A percentile compares a stretch with the other conserved stretches of the same genome.
phyloP scores from a whole-genome alignment of 1,139 yeast genomes.

The Kluyveromyces sp. region DNA sequence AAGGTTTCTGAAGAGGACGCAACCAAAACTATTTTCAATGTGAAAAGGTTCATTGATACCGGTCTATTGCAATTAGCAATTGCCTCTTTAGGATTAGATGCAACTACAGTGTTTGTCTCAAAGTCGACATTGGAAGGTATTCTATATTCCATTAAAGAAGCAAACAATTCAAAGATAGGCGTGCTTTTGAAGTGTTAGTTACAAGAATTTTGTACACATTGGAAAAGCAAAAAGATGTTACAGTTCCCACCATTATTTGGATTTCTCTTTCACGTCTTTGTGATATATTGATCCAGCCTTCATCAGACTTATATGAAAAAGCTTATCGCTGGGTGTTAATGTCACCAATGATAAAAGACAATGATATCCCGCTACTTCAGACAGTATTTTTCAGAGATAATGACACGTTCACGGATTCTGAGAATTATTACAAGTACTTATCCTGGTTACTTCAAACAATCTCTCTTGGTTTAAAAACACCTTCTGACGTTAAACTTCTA shows the following conservation, averaged over 20 bases:
- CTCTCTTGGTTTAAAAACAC: constrained; percentile 38
- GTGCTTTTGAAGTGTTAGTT: constrained; percentile 48
- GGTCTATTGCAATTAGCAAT: constrained; percentile 52
- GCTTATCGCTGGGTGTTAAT: constrained; percentile 51
- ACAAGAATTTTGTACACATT: constrained; percentile 53
- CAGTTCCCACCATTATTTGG: constrained; percentile 38
- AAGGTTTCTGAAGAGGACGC: constrained; percentile 28
- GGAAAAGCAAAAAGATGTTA: constrained; percentile 20
- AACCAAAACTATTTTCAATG: constrained; percentile 36
- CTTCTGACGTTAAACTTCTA: constrained; percentile 46
- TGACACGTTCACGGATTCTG: constrained; percentile 35
- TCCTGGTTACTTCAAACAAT: constrained; percentile 58
- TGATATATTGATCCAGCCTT: constrained; percentile 53
- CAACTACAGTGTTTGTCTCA: constrained; percentile 43
- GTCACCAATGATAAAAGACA: constrained; percentile 38
- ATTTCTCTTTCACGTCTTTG: constrained; percentile 45
- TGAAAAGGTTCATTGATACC: constrained; percentile 53
- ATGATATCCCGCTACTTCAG: constrained; percentile 60
- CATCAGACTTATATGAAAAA: constrained; percentile 68
- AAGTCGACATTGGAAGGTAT: constrained; percentile 38
- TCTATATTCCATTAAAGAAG: constrained; percentile 31
- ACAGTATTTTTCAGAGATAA: constrained; percentile 37
- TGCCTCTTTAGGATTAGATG: constrained; percentile 41
- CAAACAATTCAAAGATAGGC: constrained; percentile 49
- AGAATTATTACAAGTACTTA: constrained; percentile 50